Conservation (phyloP, 805 yeast species). For the Metschnikowia picachoensis region DNA sequence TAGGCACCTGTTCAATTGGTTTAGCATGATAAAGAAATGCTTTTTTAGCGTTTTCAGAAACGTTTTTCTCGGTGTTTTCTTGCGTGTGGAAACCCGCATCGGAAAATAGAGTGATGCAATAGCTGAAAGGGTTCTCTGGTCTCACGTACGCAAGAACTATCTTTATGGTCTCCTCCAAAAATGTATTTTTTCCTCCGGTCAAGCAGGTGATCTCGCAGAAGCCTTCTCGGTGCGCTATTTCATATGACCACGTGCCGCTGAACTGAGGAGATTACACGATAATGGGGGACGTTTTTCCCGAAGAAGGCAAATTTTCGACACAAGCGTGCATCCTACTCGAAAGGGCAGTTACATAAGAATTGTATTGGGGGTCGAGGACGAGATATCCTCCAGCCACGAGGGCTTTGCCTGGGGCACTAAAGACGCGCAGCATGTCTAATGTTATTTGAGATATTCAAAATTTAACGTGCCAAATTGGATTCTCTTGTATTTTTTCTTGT, state of each 20-base stretch:
- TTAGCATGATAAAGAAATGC: constrained; percentile 56
- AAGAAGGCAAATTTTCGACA: constrained; percentile 21
- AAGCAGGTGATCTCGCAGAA: not conserved
- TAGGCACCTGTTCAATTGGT: constrained; percentile 70
- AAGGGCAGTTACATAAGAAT: constrained; percentile 79
- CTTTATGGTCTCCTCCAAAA: constrained; percentile 59
- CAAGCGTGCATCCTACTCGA: constrained; percentile 88
- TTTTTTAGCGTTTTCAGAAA: constrained; percentile 33
- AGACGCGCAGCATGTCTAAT: constrained; percentile 40
- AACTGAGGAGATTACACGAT: constrained; percentile 75
- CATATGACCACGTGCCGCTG: constrained; percentile 65
- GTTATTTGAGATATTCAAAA: no score
- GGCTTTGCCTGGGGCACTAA: constrained; percentile 96
- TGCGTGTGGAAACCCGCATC: constrained; percentile 91
- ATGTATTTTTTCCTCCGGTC: constrained; percentile 56
- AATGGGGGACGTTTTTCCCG: constrained; percentile 24
- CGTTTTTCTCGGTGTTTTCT: constrained; percentile 35
- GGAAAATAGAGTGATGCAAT: constrained; percentile 63
- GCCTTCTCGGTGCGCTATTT: constrained; percentile 13
- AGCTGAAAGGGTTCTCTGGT: constrained; percentile 25
- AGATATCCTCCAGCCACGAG: constrained; percentile 91
- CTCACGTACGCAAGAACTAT: constrained; percentile 51
- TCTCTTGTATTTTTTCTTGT: no score
- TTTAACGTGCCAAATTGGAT: no score
- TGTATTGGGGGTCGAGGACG: constrained; percentile 73